Conservation (phyloP, 352 stramenopile genomes). For the Phytophthora litchii region DNA sequence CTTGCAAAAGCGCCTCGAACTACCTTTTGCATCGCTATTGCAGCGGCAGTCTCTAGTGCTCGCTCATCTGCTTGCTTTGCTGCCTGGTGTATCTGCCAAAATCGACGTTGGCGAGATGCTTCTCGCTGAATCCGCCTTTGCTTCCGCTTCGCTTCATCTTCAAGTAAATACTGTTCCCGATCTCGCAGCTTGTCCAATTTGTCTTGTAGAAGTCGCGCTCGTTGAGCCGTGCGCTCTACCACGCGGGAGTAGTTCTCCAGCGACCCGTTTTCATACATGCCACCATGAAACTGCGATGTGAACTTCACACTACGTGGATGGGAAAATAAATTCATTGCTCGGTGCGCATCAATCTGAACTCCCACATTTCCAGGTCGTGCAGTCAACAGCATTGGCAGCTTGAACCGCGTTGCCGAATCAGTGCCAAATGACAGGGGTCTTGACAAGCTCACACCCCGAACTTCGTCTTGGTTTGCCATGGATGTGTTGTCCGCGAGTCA, state of each 20-base stretch:
- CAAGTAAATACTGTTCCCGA: constrained; percentile 48
- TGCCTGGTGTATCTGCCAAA: constrained; percentile 56
- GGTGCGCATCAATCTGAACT: constrained; percentile 78
- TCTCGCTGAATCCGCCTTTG: constrained; percentile 49
- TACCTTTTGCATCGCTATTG: constrained; percentile 46
- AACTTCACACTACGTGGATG: constrained; percentile 67
- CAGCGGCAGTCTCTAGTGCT: constrained; percentile 43
- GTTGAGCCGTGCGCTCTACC: constrained; percentile 56
- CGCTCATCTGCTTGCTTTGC: constrained; percentile 53
- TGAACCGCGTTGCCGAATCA: constrained; percentile 11
- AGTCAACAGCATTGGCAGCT: constrained; percentile 54
- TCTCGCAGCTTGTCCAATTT: constrained; percentile 54
- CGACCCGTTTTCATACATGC: constrained; percentile 69
- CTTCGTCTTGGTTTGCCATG: constrained; percentile 29
- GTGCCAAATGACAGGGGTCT: constrained; percentile 5
- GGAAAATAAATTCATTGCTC: constrained; percentile 60
- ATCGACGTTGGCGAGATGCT: constrained; percentile 42
- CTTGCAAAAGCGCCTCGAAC: constrained; percentile 46
- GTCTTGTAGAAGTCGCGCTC: constrained; percentile 47
- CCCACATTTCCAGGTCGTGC: constrained; percentile 76
- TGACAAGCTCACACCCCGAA: constrained; percentile 19
- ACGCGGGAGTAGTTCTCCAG: constrained; percentile 76
- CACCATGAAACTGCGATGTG: constrained; percentile 68
- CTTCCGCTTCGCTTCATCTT: constrained; percentile 46
- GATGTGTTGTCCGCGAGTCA: constrained; percentile 3